A percentile compares a stretch with the other conserved stretches of the same genome.
Conservation (phyloP, 2,329 filamentous ascomycete species). For the Escovopsis sp. region DNA sequence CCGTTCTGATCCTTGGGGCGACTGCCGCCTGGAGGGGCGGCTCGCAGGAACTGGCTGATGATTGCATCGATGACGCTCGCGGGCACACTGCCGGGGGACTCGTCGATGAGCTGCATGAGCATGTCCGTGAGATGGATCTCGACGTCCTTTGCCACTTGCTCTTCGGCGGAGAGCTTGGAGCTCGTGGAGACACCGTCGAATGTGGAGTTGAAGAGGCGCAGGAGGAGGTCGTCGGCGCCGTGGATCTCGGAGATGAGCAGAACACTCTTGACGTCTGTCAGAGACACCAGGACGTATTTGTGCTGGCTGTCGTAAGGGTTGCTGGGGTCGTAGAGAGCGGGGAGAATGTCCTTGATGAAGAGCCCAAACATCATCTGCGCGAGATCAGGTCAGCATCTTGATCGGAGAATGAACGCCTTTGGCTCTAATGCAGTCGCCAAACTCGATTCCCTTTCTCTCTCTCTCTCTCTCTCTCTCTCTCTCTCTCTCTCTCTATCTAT, state of each 20-base stretch:
- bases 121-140: constrained; percentile 85
- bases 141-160: constrained; percentile 82
- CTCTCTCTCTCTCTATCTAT: too few relatives aligned
- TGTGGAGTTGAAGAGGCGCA: constrained; percentile 71
- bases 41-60: constrained; percentile 87
- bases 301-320: constrained; percentile 90
- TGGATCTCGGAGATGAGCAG: constrained; percentile 81
- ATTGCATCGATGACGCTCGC: constrained; percentile 79
- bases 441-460: too few relatives aligned
- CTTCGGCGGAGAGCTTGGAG: constrained; percentile 58
- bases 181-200: constrained; percentile 84
- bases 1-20: constrained; percentile 52
- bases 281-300: constrained; percentile 75
- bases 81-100: constrained; percentile 57
- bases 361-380: constrained; percentile 79
- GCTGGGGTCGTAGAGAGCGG: constrained; percentile 69
- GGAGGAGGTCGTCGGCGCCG: constrained; percentile 62
- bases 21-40: constrained; percentile 53
- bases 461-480: too few relatives aligned
- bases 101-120: constrained; percentile 74
- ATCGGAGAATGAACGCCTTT: not conserved
- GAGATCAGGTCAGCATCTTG: constrained; percentile 3
- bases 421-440: too few relatives aligned
- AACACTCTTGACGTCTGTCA: constrained; percentile 89
- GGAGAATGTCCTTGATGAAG: constrained; percentile 70